Percentiles rank a stretch among this genome's conserved stretches.
Conservation (phyloP, 176 grass and related monocot genomes). For the Carex littledalei region DNA sequence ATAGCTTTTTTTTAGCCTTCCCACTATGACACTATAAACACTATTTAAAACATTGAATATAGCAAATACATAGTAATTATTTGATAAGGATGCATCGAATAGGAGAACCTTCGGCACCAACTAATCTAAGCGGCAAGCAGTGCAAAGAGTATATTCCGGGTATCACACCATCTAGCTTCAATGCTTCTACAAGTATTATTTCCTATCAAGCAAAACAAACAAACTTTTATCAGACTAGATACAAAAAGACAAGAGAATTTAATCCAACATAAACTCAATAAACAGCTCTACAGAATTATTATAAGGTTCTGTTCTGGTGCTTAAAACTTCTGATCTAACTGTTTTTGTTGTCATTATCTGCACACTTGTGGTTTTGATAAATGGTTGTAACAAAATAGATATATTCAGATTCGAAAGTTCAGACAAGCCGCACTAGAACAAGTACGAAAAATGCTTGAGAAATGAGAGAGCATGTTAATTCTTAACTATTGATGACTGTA, state of each 20-base stretch:
- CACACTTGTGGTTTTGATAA: neutral
- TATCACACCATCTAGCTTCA: constrained; percentile 59
- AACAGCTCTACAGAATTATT: neutral
- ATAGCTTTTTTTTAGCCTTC: too few relatives aligned
- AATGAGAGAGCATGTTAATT: neutral
- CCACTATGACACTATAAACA: too few relatives aligned
- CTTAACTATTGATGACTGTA: neutral
- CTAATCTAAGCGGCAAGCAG: constrained; percentile 65
- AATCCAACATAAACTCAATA: neutral
- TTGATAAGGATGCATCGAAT: constrained; percentile 81
- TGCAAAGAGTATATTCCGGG: constrained; percentile 64
- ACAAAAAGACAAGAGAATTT: constrained; percentile 2
- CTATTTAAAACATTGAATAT: too few relatives aligned
- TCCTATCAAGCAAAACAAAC: constrained; percentile 22
- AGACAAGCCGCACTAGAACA: too few relatives aligned
- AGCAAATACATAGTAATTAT: constrained; percentile 23
- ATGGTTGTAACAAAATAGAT: neutral
- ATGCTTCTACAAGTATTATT: constrained; percentile 60
- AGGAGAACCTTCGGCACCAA: constrained; percentile 63
- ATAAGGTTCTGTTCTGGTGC: neutral
- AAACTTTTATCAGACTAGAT: neutral
- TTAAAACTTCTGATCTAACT: neutral
- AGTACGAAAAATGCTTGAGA: neutral
- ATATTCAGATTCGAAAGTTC: neutral
- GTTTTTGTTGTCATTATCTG: neutral